phyloP scores from a whole-genome alignment of 2,329 filamentous ascomycete genomes.

The Calonectria leucothoes region DNA sequence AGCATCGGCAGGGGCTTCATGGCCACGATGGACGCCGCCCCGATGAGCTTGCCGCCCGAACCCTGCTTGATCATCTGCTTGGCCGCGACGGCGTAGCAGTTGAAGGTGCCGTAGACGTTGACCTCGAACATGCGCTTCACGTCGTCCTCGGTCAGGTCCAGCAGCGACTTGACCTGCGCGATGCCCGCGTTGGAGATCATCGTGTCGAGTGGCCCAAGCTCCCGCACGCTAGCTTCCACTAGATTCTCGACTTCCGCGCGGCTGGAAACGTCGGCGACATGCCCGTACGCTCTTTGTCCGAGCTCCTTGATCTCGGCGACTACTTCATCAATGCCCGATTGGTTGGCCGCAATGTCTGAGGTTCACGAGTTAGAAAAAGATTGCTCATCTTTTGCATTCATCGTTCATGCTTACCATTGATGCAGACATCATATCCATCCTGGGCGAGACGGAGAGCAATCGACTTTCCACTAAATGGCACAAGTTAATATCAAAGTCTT shows the following conservation, averaged over 20 bases:
- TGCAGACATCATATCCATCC: slow-evolving; percentile 74
- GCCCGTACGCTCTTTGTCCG: slow-evolving; percentile 64
- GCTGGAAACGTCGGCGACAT: slow-evolving; percentile 71
- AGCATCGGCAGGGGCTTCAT: slow-evolving; percentile 70
- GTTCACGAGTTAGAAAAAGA: neutral
- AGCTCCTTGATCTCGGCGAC: slow-evolving; percentile 63
- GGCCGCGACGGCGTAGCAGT: slow-evolving; percentile 73
- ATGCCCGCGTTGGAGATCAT: slow-evolving; percentile 73
- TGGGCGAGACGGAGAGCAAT: slow-evolving; percentile 72
- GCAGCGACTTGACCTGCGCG: slow-evolving; percentile 64
- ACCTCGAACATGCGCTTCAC: slow-evolving; percentile 70
- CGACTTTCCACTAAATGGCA: slow-evolving; percentile 62
- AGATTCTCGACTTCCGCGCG: slow-evolving; percentile 61
- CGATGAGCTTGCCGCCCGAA: slow-evolving; percentile 63
- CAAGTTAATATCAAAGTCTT: neutral
- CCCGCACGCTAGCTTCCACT: slow-evolving; percentile 61
- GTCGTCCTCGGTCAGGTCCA: slow-evolving; percentile 69
- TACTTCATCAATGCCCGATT: slow-evolving; percentile 45
- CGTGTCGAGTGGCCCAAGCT: slow-evolving; percentile 62
- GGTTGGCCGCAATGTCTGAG: neutral
- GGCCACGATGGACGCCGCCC: slow-evolving; percentile 65
- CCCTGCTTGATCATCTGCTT: slow-evolving; percentile 74
- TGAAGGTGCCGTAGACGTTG: slow-evolving; percentile 74
- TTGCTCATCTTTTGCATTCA: neutral
- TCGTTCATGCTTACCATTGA: slow-evolving; percentile 45